Evolutionary conservation across 306 rosid genomes (phyloP), one percentile per base, ranked within the genome.

Genomic region (Dalbergia cultrata): DNA sequence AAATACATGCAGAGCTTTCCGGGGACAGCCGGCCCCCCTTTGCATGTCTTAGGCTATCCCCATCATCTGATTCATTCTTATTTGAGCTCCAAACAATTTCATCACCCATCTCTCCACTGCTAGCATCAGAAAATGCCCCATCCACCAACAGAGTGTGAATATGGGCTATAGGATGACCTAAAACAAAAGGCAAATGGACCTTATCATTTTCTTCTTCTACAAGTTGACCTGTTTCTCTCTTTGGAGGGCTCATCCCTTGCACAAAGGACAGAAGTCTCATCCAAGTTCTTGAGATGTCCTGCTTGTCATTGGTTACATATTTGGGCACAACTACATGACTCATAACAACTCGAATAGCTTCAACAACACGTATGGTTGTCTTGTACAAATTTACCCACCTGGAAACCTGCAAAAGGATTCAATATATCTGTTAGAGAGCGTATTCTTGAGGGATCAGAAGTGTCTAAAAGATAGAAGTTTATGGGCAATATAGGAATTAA

Each of bases 301-400:
- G 91, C 82, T 89, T 94, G 83, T 90, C 90, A 86, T 83, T 81
- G 78, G 91, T 93, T 74, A 90, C 89, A 72, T 86, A 92, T 85
- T 83, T 88, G 72, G 97, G 87, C 65, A 96, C 98, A 79, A 62
- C 77, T 68, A 84, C 82, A 82, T 96, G 99, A 80, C 97, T 90
- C 99, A 96, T 86, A 50, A 92, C 98, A 90, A 96, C 93, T 52
- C 97, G 90, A 86, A 96, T 85, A 89, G 93, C 99, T 83, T 96
- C 98, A 85, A 90, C 77, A 70, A 93, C 93, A 37, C 99, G 98
- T 69, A 90, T 41, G 16, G 98, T 93, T 45, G 90, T 84, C 31
- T 93, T 93, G 62, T 85, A 84, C 87, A 89, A 86, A 76, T 74
- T 79, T 76, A 81, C 88, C 92, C 90, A 96, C 86, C 52, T 90